Percentiles rank a stretch among this genome's conserved stretches.
Conservation (phyloP, 257 asterid species). For the Prunella vulgaris region DNA sequence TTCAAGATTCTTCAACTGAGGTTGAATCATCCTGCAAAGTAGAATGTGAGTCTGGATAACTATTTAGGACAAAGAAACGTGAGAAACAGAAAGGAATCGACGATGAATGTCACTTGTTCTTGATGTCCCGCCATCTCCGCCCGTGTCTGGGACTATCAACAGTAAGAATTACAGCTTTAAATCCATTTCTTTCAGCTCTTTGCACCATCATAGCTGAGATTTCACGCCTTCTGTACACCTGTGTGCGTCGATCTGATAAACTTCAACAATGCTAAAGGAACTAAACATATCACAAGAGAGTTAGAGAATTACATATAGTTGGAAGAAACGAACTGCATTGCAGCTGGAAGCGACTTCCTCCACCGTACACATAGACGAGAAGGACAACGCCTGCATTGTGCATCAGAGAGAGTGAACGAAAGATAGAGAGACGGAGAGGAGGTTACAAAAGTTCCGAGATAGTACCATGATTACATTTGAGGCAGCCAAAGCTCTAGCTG, state of each 20-base stretch:
- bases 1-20: conserved; percentile 47
- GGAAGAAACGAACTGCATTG: conserved; percentile 62
- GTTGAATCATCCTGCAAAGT: conserved; percentile 50
- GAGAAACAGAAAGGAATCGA: not conserved
- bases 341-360: conserved; percentile 74
- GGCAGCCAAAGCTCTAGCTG: conserved; percentile 58
- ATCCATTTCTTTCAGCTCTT: conserved; percentile 65
- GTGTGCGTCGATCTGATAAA: not conserved
- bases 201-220: conserved; percentile 49
- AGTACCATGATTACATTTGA: conserved; percentile 57
- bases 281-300: not conserved
- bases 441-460: no score
- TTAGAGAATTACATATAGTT: conserved; percentile 38
- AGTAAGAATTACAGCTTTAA: conserved; percentile 57
- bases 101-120: conserved; percentile 37
- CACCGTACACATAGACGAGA: conserved; percentile 43
- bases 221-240: conserved; percentile 55
- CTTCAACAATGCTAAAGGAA: not conserved
- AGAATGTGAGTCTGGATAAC: not conserved
- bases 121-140: conserved; percentile 57
- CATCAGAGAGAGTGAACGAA: not conserved
- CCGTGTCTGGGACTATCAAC: conserved; percentile 59
- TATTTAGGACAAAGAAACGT: not conserved
- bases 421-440: no score
- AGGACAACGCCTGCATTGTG: conserved; percentile 43